Evolutionary conservation across 805 yeast genomes (phyloP).

Genomic region (Lipomyces kockii): DNA sequence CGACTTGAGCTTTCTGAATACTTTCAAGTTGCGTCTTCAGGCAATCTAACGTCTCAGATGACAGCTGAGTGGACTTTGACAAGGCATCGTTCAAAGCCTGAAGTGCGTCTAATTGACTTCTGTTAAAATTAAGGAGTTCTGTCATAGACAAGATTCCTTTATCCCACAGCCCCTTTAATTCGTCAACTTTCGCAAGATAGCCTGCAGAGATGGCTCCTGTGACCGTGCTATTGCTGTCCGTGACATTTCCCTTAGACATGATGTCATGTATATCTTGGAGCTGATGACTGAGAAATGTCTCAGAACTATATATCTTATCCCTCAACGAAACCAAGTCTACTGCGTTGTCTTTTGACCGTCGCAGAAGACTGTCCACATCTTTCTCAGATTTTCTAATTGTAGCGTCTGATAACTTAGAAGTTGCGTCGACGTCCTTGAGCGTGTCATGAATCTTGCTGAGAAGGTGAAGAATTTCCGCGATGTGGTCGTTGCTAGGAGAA

Average conservation of each 20-base stretch:
- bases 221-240: background rate
- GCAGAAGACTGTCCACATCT: conserved; percentile 45
- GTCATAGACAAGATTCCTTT: background rate
- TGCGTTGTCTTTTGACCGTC: conserved; percentile 48
- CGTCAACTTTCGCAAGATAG: background rate
- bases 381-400: conserved; percentile 44
- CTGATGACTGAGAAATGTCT: conserved; percentile 27
- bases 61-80: background rate
- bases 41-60: background rate
- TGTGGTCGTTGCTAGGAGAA: conserved; percentile 18
- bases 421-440: conserved; percentile 41
- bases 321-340: conserved; percentile 41
- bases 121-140: background rate
- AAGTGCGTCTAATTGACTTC: background rate
- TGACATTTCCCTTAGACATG: background rate
- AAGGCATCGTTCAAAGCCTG: background rate
- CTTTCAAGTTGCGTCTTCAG: background rate
- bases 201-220: background rate
- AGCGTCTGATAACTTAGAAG: conserved; percentile 43
- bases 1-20: background rate
- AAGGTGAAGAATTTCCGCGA: conserved; percentile 33
- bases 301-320: conserved; percentile 34
- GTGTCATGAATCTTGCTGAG: conserved; percentile 41
- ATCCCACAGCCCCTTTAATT: background rate
- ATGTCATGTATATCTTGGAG: conserved; percentile 10